Percentiles rank a stretch among this genome's conserved stretches.
Conservation (phyloP, 148 eudicot genomes). For the Euryodendron excelsum region DNA sequence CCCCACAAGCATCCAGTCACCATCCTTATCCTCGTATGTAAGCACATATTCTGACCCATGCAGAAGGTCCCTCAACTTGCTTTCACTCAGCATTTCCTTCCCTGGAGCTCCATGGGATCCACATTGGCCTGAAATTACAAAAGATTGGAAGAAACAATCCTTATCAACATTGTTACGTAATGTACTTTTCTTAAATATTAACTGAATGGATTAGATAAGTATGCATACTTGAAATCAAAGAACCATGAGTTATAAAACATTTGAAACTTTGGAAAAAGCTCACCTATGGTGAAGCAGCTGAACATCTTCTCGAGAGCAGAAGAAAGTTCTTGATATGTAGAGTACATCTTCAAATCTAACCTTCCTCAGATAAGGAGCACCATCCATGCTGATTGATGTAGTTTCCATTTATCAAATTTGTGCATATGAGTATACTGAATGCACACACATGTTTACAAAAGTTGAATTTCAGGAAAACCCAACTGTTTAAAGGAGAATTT, state of each 20-base stretch:
- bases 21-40: slow-evolving; percentile 86
- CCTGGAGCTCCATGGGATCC: slow-evolving; percentile 41
- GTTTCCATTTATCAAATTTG: neutral
- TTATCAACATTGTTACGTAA: neutral
- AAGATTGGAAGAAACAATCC: slow-evolving; percentile 12
- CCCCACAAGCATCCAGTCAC: slow-evolving; percentile 83
- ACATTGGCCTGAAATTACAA: slow-evolving; percentile 35
- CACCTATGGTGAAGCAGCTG: slow-evolving; percentile 79
- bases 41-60: slow-evolving; percentile 90
- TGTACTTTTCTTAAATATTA: neutral
- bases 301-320: slow-evolving; percentile 87
- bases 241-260: neutral
- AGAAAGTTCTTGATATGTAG: slow-evolving; percentile 65
- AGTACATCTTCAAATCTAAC: slow-evolving; percentile 70
- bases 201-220: neutral
- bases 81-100: slow-evolving; percentile 58
- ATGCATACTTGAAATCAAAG: neutral
- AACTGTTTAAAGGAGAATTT: neutral
- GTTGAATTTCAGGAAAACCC: neutral
- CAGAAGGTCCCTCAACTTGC: slow-evolving; percentile 72
- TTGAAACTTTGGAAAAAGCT: neutral
- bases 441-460: neutral
- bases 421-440: too few species aligned
- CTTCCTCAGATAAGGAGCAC: slow-evolving; percentile 91
- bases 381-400: slow-evolving; percentile 70